Base-by-base conservation (phyloP, 208 protist species). In the Acanthamoeba pearcei region DNA sequence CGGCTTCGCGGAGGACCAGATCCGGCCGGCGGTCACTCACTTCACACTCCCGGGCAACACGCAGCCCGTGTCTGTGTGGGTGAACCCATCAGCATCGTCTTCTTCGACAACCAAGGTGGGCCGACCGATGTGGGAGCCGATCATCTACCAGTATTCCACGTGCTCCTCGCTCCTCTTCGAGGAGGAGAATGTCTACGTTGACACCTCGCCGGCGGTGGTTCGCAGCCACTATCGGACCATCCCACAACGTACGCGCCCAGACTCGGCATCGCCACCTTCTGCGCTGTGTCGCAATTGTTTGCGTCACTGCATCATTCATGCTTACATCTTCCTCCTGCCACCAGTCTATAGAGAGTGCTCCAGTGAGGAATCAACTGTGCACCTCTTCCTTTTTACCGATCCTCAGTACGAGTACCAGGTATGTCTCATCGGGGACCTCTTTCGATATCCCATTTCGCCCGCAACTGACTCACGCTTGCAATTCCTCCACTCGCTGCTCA, bases 221-320 rank as follows among this genome's bases (percentile, higher is more conserved):
- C 80, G 80, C 80, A 88, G 35, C 53, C 80, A 88, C 51, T 88
- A 88, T 46, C 49, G 46, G 19, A 88, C 80, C 51, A 88, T 88
- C 8, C 80, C 80, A 27, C 80, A 88, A 35, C 29, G 80, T 88
- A 88, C 51, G 42, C 17, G 6, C 32, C 13, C 72, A 19, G 15
- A 2, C 72, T 24, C 12, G 64, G n/a, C n/a, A 80, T 46, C 32
- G 5, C 32, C 64, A 24, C 32, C 64, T 32, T 15, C n/a, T 29
- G 8, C 5, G 8, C 72, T 46, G 46, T 51, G 46, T 51, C 42
- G 42, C 42, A 46, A 46, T 46, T 46, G 42, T 46, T 10, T 46
- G 2, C 42, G 5, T 46, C 42, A 46, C 42, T 46, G 42, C 2
- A 4, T 6, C 0, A 53, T 27, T 82, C 0, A 82, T 4, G 29